Evolutionary conservation across 257 asterid species (phyloP), one percentile per base, ranked within the genome.

Genomic region (Lithospermum erythrorhizon): DNA sequence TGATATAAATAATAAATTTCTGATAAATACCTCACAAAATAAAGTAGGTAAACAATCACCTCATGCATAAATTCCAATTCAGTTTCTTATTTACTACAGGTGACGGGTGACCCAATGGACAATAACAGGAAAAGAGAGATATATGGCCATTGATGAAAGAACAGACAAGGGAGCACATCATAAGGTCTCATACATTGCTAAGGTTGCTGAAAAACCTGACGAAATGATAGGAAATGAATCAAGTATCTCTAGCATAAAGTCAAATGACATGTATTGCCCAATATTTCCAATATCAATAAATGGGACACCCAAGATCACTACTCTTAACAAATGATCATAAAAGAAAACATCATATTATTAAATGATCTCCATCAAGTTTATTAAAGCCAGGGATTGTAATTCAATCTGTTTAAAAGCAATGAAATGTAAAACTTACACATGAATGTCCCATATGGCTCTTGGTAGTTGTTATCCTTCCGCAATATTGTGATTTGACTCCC

Each of bases 401-500:
- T 32, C 18, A 20, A 18, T 59, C 51, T 55, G 24, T 61, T 41
- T 41, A 41, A 41, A 13, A 41, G 52, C 62, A 69, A 72, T 67
- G 57, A 64, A 65, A 67, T n/a, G n/a, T n/a, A 62, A 55, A 69
- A 62, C 95, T 84, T 88, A 93, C 98, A 73, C 63, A 76, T 75
- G 73, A 86, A 93, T 61, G 64, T 58, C 59, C 98, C 98, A 63
- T 79, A 74, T 16, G 97, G 95, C 74, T 83, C 85, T 83, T 75
- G 87, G 83, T 84, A 93, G 68, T 81, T 87, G 79, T 84, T 70
- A 72, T 80, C 86, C 87, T 86, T 83, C 72, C 56, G 86, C 72
- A 93, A 67, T 73, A 93, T 82, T 41, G 87, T 77, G 68, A 93
- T 82, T 69, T 80, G 90, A 68, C 82, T 86, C 64, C 94, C 74